Evolutionary conservation across 2,329 filamentous ascomycete species (phyloP).

Genomic region (Penicillium sclerotigenum): DNA sequence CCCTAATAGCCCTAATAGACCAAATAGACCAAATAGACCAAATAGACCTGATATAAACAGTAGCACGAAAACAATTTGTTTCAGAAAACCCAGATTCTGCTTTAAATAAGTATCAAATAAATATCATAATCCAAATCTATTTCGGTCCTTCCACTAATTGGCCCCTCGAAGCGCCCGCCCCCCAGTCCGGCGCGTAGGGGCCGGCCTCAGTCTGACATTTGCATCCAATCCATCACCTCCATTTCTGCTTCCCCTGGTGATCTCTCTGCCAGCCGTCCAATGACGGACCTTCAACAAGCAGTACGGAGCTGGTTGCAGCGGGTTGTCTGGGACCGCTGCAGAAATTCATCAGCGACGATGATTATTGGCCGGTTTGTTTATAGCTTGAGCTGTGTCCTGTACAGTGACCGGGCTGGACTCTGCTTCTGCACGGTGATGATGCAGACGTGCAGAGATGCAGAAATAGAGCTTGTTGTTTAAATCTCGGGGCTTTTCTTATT

Average conservation of each 20-base stretch:
- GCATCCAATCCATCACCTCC: constrained; percentile 10
- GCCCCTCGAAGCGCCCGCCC: constrained; percentile 18
- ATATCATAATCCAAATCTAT: no score
- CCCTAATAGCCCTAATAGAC: neutral
- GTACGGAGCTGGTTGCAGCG: constrained; percentile 1
- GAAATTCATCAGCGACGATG: neutral
- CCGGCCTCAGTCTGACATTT: constrained; percentile 4
- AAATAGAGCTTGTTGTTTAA: constrained; percentile 12
- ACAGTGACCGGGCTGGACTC: neutral
- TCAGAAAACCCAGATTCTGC: neutral
- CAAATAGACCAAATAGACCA: neutral
- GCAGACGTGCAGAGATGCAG: constrained; percentile 3
- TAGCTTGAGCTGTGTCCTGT: constrained; percentile 1
- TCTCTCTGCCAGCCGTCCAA: constrained; percentile 8
- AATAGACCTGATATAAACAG: neutral
- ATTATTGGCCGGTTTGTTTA: constrained; percentile 15
- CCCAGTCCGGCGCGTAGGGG: constrained; percentile 18
- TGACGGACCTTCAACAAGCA: neutral
- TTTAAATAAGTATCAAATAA: no score
- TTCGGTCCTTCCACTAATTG: constrained; percentile 13
- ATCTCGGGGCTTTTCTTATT: neutral
- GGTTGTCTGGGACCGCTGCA: constrained; percentile 20
- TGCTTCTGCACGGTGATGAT: constrained; percentile 3
- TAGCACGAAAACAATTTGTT: neutral
- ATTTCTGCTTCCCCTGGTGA: constrained; percentile 7